Percentiles rank a stretch among this genome's conserved stretches.
Conservation (phyloP, 139 green algal genomes). For the Chlamydomonas applanata region DNA sequence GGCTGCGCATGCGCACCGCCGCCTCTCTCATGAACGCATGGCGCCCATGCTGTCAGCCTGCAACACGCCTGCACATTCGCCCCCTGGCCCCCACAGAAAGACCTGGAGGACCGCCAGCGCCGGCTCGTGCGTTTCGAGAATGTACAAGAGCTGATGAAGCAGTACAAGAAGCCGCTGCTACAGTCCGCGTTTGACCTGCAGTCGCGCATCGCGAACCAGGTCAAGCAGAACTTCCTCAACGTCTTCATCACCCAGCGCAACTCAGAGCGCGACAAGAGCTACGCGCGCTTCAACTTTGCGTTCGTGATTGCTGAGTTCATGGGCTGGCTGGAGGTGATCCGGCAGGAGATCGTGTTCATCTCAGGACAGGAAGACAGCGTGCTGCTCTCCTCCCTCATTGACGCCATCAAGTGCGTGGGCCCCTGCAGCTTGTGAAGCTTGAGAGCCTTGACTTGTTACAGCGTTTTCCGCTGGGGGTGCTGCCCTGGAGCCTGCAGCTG, state of each 20-base stretch:
- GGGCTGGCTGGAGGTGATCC: constrained; percentile 42
- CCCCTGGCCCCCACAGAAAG: constrained; percentile 14
- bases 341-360: constrained; percentile 37
- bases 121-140: constrained; percentile 26
- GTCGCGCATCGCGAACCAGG: constrained; percentile 22
- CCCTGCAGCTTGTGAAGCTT: too few species aligned
- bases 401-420: too few species aligned
- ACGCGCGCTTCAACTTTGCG: constrained; percentile 29
- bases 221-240: constrained; percentile 29
- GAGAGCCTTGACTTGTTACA: too few species aligned
- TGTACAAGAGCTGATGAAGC: constrained; percentile 33
- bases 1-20: too few species aligned
- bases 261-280: constrained; percentile 17
- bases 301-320: constrained; percentile 42
- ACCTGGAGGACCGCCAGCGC: constrained; percentile 29
- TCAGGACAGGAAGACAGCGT: constrained; percentile 8
- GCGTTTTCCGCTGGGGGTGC: too few species aligned
- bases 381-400: too few species aligned
- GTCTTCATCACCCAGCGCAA: constrained; percentile 15
- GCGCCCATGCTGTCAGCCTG: too few species aligned
- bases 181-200: constrained; percentile 41
- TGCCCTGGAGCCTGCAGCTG: too few species aligned
- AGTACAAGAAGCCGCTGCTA: constrained; percentile 42
- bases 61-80: too few species aligned
- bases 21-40: too few species aligned